Conservation (phyloP, 1,284 basidiomycete genomes). For the Tilletiopsis washingtonensis region DNA sequence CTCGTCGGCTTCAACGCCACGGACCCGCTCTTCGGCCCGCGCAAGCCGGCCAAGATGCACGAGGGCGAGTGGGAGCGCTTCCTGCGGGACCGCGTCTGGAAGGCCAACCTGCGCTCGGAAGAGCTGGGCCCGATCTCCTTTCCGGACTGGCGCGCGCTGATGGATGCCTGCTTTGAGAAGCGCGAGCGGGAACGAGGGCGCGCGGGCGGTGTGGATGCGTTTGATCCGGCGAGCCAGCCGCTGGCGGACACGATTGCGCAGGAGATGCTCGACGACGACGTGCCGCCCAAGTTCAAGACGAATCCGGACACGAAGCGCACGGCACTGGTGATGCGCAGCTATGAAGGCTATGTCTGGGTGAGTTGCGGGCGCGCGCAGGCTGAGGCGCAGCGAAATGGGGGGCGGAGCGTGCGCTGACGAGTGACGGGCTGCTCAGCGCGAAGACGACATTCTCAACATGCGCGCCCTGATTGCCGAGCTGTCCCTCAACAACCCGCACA, state of each 20-base stretch:
- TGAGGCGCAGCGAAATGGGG: no score
- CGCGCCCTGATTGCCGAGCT: conserved; percentile 46
- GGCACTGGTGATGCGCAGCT: conserved; percentile 43
- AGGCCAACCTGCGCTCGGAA: conserved; percentile 35
- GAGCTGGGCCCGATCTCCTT: conserved; percentile 33
- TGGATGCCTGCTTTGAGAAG: conserved; percentile 44
- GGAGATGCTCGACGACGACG: conserved; percentile 5
- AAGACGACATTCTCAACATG: conserved; percentile 47
- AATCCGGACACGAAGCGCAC: conserved; percentile 43
- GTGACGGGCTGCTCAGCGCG: conserved; percentile 11
- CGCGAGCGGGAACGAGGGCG: conserved; percentile 36
- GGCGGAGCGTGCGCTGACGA: no score
- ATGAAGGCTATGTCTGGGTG: conserved; percentile 44
- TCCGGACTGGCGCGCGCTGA: conserved; percentile 45
- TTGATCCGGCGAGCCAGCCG: conserved; percentile 8
- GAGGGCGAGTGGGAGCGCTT: conserved; percentile 39
- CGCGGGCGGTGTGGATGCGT: conserved; percentile 31
- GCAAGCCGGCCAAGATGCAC: conserved; percentile 30
- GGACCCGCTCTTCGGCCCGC: conserved; percentile 38
- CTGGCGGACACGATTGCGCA: conserved; percentile 11
- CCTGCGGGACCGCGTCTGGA: conserved; percentile 37
- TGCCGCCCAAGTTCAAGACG: conserved; percentile 21
- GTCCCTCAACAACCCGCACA: conserved; percentile 46
- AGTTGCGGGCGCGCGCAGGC: no score
- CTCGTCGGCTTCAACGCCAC: conserved; percentile 14